These are phyloP conservation scores for Eucalyptus camaldulensis DNA, from an alignment of 345 rosid genomes.

Conservation along the genomic window DNA sequence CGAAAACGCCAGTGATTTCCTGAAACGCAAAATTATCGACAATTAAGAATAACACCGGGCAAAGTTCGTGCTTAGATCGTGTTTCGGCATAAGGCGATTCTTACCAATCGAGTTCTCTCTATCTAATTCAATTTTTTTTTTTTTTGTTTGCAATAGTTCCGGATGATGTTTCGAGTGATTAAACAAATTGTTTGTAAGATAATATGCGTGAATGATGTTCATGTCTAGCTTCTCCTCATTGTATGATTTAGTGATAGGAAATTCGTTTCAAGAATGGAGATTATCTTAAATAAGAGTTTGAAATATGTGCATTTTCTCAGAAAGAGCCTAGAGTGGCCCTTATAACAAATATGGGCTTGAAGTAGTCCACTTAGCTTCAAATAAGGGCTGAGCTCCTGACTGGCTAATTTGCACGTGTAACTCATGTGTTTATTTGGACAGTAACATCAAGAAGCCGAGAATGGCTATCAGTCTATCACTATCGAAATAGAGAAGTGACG, in stretches of 20 bases:
- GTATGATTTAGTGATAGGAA: background rate
- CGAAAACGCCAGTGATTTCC: slow-evolving; percentile 24
- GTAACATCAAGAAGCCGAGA: background rate
- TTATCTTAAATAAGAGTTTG: background rate
- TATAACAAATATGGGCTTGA: background rate
- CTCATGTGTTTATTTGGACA: background rate
- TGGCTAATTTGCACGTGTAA: background rate
- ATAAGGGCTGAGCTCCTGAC: background rate
- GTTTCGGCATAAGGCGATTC: background rate
- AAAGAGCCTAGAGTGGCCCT: background rate
- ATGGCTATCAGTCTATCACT: background rate
- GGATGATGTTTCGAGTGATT: background rate
- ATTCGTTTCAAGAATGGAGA: background rate
- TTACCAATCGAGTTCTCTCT: background rate
- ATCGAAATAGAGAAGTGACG: background rate
- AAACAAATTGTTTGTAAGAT: background rate
- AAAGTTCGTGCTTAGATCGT: background rate
- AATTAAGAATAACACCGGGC: background rate
- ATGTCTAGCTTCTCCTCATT: background rate
- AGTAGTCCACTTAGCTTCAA: background rate
- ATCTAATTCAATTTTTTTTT: background rate
- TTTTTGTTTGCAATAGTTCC: background rate
- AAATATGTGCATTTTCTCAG: no score
- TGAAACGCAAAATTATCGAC: background rate
- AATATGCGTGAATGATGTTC: background rate